Base-by-base conservation (phyloP, 2,329 filamentous ascomycete species). In the Venturiaceae sp. region DNA sequence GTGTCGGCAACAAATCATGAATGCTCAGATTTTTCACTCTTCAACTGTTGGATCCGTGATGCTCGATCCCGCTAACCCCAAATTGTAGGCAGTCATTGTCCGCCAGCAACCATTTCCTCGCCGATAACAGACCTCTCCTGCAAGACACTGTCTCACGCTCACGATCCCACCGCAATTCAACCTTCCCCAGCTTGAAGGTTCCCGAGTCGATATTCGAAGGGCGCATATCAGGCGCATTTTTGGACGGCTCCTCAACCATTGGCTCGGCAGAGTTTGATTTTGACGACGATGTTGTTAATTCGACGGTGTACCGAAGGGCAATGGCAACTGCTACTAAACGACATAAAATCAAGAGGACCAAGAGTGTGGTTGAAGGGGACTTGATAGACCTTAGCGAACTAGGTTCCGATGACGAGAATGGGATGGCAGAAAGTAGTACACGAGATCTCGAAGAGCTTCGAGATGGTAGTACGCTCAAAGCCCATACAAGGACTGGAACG, bases 251-350 rank as follows among this genome's bases (percentile, higher is more conserved):
- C 53, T 56, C 53, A 13, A 56, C 37, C 4, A 28, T 56, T 23
- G 53, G 53, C 16, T 36, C 30, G 13, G 37, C 41, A 21, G 55
- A 47, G 34, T 58, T 58, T 30, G 55, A 58, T 26, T 58, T 58
- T 32, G 55, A 58, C 26, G 44, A 47, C 23, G 44, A 47, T 33
- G 44, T 58, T 9, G 39, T 53, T 2, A 47, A 52, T 19, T 58
- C 55, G 19, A 58, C 55, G 5, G 55, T 58, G n/a, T 58, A 58
- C 39, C 23, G 55, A 30, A 37, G 55, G 32, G 55, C 55, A 21
- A 58, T 34, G 32, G 55, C 41, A 34, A 58, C 16, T 13, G 33
- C 37, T 2, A 33, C 30, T 13, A 33, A 44, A 26, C 13, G 34
- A 6, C 34, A 44, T 4, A 11, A 33, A 32, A 19, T 19, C 26